Evolutionary conservation across 331 rosid species (phyloP).

Genomic region (Pyrus hybrid): DNA sequence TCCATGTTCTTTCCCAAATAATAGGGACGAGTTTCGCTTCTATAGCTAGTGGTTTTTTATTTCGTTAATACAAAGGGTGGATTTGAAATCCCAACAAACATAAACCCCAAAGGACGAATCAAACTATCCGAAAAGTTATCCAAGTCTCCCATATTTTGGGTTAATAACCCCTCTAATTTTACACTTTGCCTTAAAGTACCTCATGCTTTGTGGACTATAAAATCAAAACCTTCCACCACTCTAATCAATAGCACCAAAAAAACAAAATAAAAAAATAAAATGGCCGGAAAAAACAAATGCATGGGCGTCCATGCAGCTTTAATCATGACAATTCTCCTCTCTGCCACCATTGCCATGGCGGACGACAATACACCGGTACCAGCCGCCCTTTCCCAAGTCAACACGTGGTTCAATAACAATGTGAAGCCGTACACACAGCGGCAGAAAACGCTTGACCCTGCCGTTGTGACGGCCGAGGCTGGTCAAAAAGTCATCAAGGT

Average conservation of each 20-base stretch:
- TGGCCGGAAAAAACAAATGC: slow-evolving; percentile 1
- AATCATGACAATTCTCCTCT: not conserved
- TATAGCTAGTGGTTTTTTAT: not conserved
- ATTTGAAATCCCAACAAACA: not conserved
- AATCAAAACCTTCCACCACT: not conserved
- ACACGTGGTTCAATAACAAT: slow-evolving; percentile 29
- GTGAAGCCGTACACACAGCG: slow-evolving; percentile 7
- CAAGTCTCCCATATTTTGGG: not conserved
- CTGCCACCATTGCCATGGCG: not conserved
- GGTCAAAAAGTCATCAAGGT: slow-evolving; percentile 27
- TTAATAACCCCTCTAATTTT: not conserved
- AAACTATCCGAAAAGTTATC: slow-evolving; percentile 4
- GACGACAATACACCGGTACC: slow-evolving; percentile 21
- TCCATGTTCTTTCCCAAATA: not conserved
- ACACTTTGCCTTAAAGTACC: not conserved
- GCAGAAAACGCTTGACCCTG: slow-evolving; percentile 25
- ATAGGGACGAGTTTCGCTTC: too few species aligned
- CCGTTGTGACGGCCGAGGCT: slow-evolving; percentile 35
- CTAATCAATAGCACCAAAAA: not conserved
- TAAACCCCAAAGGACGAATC: not conserved
- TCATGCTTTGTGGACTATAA: not conserved
- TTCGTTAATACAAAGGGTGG: not conserved
- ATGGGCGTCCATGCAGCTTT: slow-evolving; percentile 9
- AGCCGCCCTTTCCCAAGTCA: not conserved
- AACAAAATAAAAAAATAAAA: not conserved